These are phyloP conservation scores for Wallacemonas rigidus DNA, from an alignment of 208 protist genomes.

Conservation along the genomic window DNA sequence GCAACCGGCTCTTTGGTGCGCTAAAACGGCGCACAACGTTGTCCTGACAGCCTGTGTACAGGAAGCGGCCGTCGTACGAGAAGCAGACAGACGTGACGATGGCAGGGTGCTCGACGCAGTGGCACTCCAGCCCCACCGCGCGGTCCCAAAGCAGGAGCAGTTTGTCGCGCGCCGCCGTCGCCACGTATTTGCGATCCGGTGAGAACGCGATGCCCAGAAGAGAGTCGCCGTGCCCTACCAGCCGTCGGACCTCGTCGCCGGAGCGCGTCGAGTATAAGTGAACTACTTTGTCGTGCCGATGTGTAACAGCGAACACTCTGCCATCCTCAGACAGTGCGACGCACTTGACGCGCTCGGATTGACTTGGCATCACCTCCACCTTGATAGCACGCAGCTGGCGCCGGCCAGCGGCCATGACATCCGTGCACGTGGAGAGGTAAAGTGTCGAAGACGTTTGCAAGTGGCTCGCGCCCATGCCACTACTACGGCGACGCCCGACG, in stretches of 20 bases:
- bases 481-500: conserved; percentile 1
- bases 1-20: conserved; percentile 37
- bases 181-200: conserved; percentile 55
- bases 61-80: conserved; percentile 43
- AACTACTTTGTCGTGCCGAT: conserved; percentile 55
- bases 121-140: conserved; percentile 49
- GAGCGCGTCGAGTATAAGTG: conserved; percentile 46
- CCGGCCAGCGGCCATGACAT: background rate
- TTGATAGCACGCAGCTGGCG: conserved; percentile 33
- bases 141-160: conserved; percentile 60
- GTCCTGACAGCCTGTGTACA: conserved; percentile 72
- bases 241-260: conserved; percentile 44
- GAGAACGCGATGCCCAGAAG: conserved; percentile 59
- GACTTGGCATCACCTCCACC: conserved; percentile 34
- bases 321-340: conserved; percentile 38
- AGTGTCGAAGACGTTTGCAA: conserved; percentile 14
- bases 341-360: conserved; percentile 58
- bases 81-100: conserved; percentile 63
- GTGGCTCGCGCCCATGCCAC: background rate
- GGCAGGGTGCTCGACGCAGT: conserved; percentile 54
- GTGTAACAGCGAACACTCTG: conserved; percentile 51
- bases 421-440: conserved; percentile 15
- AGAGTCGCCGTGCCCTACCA: conserved; percentile 49
- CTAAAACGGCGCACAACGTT: conserved; percentile 47
- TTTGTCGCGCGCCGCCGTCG: conserved; percentile 49